Conservation (phyloP, 2,329 filamentous ascomycete genomes). For the Alternaria angustiovoidea region DNA sequence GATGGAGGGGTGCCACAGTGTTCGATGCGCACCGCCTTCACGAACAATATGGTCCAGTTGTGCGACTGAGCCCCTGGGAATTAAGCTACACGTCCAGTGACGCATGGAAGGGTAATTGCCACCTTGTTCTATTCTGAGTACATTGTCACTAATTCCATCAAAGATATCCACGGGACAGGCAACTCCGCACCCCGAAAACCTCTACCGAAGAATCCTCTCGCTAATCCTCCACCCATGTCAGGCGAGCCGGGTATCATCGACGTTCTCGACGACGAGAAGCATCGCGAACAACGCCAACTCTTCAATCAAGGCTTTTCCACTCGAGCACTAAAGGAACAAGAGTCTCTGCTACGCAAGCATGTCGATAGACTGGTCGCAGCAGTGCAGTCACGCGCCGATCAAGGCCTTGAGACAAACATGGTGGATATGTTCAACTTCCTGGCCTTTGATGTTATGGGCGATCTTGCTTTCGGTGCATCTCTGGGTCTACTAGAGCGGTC, state of each 20-base stretch:
- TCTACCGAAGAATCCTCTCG: slow-evolving; percentile 10
- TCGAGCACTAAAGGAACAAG: slow-evolving; percentile 10
- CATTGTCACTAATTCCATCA: not conserved
- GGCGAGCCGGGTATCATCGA: slow-evolving; percentile 12
- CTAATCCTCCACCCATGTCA: slow-evolving; percentile 11
- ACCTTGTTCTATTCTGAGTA: not conserved
- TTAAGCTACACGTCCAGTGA: slow-evolving; percentile 10
- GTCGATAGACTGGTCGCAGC: slow-evolving; percentile 10
- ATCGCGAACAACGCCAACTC: slow-evolving; percentile 14
- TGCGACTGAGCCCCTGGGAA: slow-evolving; percentile 17
- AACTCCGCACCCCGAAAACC: slow-evolving; percentile 6
- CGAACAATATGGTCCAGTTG: slow-evolving; percentile 18
- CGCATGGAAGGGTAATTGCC: slow-evolving; percentile 18
- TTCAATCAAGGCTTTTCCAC: slow-evolving; percentile 14
- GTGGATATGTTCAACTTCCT: slow-evolving; percentile 12
- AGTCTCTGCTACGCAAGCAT: slow-evolving; percentile 9
- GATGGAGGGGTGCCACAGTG: slow-evolving; percentile 3
- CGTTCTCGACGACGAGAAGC: slow-evolving; percentile 11
- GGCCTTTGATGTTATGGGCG: slow-evolving; percentile 10
- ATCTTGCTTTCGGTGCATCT: slow-evolving; percentile 7
- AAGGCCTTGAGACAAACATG: slow-evolving; percentile 7
- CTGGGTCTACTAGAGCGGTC: slow-evolving; percentile 7
- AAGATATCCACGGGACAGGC: slow-evolving; percentile 7
- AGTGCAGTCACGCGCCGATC: slow-evolving; percentile 6
- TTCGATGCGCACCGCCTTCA: slow-evolving; percentile 14